Evolutionary conservation across 2,329 filamentous ascomycete species (phyloP).

Genomic region (Fusarium subtropicale): DNA sequence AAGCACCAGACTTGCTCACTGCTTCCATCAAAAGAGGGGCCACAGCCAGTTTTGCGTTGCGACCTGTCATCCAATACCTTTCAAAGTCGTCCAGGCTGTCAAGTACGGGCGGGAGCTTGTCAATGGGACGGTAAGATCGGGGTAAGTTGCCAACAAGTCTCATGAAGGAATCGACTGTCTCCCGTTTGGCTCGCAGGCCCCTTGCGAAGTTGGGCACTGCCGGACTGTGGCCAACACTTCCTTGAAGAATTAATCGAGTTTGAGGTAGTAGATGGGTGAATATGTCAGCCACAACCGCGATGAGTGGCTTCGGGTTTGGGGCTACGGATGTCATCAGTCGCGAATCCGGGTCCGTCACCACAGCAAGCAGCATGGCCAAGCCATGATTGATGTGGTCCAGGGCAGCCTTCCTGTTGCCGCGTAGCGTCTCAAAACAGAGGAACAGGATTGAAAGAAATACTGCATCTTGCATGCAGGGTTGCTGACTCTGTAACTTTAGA

Average conservation of each 20-base stretch:
- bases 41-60: constrained; percentile 13
- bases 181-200: constrained; percentile 22
- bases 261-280: constrained; percentile 32
- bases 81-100: constrained; percentile 40
- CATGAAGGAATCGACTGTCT: constrained; percentile 39
- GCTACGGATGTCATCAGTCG: constrained; percentile 23
- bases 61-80: constrained; percentile 16
- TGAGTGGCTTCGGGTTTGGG: constrained; percentile 39
- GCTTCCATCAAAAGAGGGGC: constrained; percentile 29
- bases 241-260: constrained; percentile 28
- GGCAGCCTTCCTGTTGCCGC: constrained; percentile 49
- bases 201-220: constrained; percentile 39
- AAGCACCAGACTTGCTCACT: constrained; percentile 5
- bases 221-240: constrained; percentile 12
- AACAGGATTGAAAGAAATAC: constrained; percentile 50
- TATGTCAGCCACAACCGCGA: constrained; percentile 31
- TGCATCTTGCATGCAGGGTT: constrained; percentile 46
- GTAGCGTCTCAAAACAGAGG: constrained; percentile 49
- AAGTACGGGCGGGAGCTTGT: constrained; percentile 19
- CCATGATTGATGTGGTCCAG: constrained; percentile 54
- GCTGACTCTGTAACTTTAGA: constrained; percentile 48
- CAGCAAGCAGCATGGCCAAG: constrained; percentile 49
- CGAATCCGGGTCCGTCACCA: constrained; percentile 46
- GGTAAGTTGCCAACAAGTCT: constrained; percentile 19
- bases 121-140: not conserved